Evolutionary conservation across 164 flowering plant genomes (phyloP).

Genomic region (Aristolochia californica): DNA sequence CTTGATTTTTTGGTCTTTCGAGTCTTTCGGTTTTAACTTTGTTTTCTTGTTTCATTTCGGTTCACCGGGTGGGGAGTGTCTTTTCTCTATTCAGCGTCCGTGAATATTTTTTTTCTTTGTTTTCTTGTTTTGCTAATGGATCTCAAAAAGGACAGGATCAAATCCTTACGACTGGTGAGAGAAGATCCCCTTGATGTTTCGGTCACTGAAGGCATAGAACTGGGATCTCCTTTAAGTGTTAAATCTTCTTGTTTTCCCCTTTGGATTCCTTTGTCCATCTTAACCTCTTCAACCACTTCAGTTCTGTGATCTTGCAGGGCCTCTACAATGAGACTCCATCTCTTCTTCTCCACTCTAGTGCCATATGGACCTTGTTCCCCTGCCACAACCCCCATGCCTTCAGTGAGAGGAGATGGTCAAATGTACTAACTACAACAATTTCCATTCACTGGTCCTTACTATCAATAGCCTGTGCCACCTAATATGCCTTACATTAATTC

Average conservation of each 20-base stretch:
- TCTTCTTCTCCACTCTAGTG: conserved; percentile 66
- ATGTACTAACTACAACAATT: conserved; percentile 40
- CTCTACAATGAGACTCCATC: conserved; percentile 79
- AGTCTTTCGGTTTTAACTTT: too few species aligned
- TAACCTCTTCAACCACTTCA: background rate
- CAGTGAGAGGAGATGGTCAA: conserved; percentile 47
- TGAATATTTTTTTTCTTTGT: too few species aligned
- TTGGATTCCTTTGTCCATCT: background rate
- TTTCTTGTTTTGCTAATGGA: too few species aligned
- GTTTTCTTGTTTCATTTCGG: too few species aligned
- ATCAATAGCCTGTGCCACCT: conserved; percentile 56
- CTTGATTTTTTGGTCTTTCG: too few species aligned
- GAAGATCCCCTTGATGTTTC: background rate
- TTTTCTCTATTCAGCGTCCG: too few species aligned
- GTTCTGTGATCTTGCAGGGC: conserved; percentile 30
- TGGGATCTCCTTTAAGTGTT: conserved; percentile 63
- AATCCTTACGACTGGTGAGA: background rate
- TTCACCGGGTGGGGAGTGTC: too few species aligned
- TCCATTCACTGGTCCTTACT: conserved; percentile 62
- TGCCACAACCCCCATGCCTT: conserved; percentile 63
- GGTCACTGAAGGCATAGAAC: conserved; percentile 62
- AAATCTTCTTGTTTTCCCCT: background rate
- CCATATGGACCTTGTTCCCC: conserved; percentile 94
- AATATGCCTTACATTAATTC: conserved; percentile 53
- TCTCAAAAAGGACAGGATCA: too few species aligned